Percentiles rank a stretch among this genome's conserved stretches.
Evolutionary conservation across 2,329 filamentous ascomycete species (phyloP).

Genomic region (Colletotrichum sp.): DNA sequence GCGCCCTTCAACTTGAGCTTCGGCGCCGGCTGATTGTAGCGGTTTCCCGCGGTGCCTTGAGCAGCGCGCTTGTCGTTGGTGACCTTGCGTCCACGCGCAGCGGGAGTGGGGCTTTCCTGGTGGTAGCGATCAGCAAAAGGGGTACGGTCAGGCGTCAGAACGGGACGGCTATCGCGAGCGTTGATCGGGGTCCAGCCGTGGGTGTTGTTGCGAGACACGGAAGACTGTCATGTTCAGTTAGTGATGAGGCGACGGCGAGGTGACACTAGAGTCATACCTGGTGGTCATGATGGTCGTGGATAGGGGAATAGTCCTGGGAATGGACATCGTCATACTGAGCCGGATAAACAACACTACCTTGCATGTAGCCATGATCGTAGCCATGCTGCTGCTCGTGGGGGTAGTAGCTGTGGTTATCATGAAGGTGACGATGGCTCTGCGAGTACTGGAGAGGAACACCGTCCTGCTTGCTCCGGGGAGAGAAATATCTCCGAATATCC

Average conservation of each 20-base stretch:
- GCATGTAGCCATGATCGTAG: neutral
- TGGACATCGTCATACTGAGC: neutral
- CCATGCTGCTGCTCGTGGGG: neutral
- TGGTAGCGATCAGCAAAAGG: neutral
- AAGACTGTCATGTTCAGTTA: neutral
- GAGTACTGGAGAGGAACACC: neutral
- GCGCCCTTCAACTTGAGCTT: neutral
- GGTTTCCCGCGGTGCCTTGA: neutral
- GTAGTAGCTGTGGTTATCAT: neutral
- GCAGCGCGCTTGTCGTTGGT: neutral
- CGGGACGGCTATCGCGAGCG: neutral
- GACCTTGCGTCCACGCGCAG: neutral
- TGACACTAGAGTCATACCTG: neutral
- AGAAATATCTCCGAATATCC: neutral
- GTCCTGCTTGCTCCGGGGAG: neutral
- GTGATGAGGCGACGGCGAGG: neutral
- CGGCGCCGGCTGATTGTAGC: neutral
- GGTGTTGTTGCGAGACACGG: neutral
- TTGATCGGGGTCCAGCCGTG: neutral
- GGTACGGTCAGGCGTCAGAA: neutral
- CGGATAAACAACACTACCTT: neutral
- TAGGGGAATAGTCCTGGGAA: neutral
- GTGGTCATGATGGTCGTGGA: neutral
- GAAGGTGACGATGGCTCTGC: neutral
- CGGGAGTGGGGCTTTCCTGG: neutral